These are phyloP conservation scores for Raddia distichophylla DNA, from an alignment of 176 grass and related monocot species.

Conservation along the genomic window DNA sequence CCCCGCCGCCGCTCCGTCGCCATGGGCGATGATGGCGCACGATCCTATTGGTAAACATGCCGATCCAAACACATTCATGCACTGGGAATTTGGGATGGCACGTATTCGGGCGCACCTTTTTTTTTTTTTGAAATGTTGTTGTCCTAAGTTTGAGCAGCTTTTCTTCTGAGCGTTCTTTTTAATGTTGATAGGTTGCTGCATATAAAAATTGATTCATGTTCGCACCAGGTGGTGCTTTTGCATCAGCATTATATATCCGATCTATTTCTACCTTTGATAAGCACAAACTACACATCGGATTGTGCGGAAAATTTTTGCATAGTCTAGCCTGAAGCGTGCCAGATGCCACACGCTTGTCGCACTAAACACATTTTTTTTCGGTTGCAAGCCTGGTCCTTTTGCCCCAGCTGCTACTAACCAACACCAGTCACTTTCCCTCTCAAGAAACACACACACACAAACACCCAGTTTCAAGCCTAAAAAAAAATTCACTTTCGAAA, in stretches of 20 bases:
- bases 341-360: background rate
- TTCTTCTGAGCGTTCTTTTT: too few relatives aligned
- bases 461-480: too few relatives aligned
- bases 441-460: too few relatives aligned
- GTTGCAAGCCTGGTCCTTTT: background rate
- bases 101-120: background rate
- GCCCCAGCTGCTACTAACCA: background rate
- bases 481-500: background rate
- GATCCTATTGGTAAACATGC: background rate
- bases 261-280: background rate
- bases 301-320: background rate
- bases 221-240: background rate
- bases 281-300: background rate
- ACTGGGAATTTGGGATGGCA: background rate
- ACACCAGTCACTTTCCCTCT: too few relatives aligned
- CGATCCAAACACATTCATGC: background rate
- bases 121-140: too few relatives aligned
- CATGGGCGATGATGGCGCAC: constrained; percentile 2
- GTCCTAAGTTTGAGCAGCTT: too few relatives aligned
- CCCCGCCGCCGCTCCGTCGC: too few relatives aligned
- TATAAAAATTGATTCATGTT: too few relatives aligned
- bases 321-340: background rate
- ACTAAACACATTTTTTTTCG: background rate
- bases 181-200: too few relatives aligned
- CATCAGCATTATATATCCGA: background rate